phyloP scores from a whole-genome alignment of 495 filamentous ascomycete species.

The Aspergillus taichungensis region DNA sequence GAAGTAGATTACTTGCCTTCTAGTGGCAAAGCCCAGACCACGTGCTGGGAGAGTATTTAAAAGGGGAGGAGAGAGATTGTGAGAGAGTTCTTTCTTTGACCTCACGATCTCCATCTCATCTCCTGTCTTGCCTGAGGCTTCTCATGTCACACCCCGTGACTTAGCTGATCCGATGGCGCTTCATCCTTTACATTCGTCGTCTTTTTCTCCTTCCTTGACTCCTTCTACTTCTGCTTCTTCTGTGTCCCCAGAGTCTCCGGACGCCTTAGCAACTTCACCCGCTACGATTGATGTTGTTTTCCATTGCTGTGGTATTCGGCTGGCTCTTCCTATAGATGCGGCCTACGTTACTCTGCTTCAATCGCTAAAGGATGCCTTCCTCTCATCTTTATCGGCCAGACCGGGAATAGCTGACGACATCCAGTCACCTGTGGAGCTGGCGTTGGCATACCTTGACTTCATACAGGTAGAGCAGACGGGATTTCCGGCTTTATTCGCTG shows the following conservation, averaged over 20 bases:
- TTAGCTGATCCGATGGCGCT: neutral
- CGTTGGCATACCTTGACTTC: slow-evolving; percentile 8
- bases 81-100: too few species aligned
- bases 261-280: too few species aligned
- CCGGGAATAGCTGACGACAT: neutral
- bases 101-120: too few species aligned
- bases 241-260: too few species aligned
- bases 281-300: slow-evolving; percentile 1
- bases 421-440: slow-evolving; percentile 1
- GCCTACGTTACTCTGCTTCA: slow-evolving; percentile 2
- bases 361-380: slow-evolving; percentile 3
- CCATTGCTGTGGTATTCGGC: neutral
- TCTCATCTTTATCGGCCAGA: neutral
- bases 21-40: too few species aligned
- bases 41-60: too few species aligned
- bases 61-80: too few species aligned
- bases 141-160: neutral
- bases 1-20: too few species aligned
- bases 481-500: neutral
- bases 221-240: neutral
- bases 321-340: slow-evolving; percentile 1
- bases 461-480: neutral
- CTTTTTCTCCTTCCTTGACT: neutral
- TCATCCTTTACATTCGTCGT: neutral
- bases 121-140: too few species aligned